Base-by-base conservation (phyloP, 768 basidiomycete species). In the Lentinula lateritia region DNA sequence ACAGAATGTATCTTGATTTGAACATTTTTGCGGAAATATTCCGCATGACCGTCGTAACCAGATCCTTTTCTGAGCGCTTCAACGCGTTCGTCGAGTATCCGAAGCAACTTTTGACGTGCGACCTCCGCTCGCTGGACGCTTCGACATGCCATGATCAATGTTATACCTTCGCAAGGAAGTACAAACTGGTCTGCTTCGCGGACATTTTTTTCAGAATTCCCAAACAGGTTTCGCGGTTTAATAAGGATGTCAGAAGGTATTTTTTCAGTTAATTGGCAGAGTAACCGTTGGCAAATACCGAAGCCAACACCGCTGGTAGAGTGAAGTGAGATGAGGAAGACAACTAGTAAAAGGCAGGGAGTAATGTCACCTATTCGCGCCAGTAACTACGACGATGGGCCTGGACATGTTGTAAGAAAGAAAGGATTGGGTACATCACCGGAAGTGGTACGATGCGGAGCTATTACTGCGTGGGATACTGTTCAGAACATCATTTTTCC, bases 81-180 rank as follows among this genome's bases (percentile, higher is more conserved):
- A 28, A 90, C 76, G 52, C 86, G 79, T 2, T 73, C 66, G 66
- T 93, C 88, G 36, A 91, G 73, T 45, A 81, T 74, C 2, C 65
- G 58, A 36, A 82, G 75, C 4, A 93, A 76, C 55, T 83, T 76
- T n/a, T 70, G 68, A 36, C 82, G 79, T 12, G 92, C 90, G 13
- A 67, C 78, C 62, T 86, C 81, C 2, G 88, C 93, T 4, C 86
- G 81, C 63, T 82, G 78, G 42, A 72, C 75, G 64, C 78, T 90
- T 58, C 93, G 80, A 70, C 93, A 94, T 0, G 92, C 93, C 80
- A 95, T 79, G 63, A 95, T 83, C 28, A 95, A 75, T 0, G 88
- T 92, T 52, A 92, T 67, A 6, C 86, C 86, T 16, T 80, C 76
- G 66, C 78, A 84, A 7, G 72, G 71, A 12, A 63, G 48, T 53